These are phyloP conservation scores for Fallopia convolvulus DNA, from an alignment of 148 eudicot genomes.

Conservation along the genomic window DNA sequence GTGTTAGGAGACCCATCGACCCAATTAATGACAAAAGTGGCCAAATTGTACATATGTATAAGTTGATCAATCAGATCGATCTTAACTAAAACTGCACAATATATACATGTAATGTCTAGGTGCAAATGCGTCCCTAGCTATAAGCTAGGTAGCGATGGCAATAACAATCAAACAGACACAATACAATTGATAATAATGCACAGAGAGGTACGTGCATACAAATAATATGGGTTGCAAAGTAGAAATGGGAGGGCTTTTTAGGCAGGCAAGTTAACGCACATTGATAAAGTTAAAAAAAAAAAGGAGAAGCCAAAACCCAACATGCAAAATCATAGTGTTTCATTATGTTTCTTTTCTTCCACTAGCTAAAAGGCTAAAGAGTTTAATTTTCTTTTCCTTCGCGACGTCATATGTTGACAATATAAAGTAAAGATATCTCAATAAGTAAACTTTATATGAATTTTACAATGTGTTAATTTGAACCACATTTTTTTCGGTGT, in stretches of 20 bases:
- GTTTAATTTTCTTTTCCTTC: not conserved
- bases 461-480: too few relatives aligned
- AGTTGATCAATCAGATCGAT: not conserved
- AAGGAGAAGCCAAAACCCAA: not conserved
- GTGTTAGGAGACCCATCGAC: too few relatives aligned
- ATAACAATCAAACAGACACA: not conserved
- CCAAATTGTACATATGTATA: not conserved
- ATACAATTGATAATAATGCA: not conserved
- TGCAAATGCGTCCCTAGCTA: not conserved
- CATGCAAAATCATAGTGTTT: constrained; percentile 1
- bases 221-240: not conserved
- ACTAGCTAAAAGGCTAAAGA: not conserved
- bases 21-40: not conserved
- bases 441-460: too few relatives aligned
- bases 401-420: not conserved
- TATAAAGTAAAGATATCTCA: not conserved
- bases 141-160: not conserved
- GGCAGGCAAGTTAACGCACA: not conserved
- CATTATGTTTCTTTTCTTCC: not conserved
- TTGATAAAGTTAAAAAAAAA: not conserved
- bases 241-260: not conserved
- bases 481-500: not conserved
- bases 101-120: not conserved
- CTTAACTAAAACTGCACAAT: not conserved
- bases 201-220: not conserved